Evolutionary conservation across 306 rosid genomes (phyloP).

Genomic region (Malus sylvestris): DNA sequence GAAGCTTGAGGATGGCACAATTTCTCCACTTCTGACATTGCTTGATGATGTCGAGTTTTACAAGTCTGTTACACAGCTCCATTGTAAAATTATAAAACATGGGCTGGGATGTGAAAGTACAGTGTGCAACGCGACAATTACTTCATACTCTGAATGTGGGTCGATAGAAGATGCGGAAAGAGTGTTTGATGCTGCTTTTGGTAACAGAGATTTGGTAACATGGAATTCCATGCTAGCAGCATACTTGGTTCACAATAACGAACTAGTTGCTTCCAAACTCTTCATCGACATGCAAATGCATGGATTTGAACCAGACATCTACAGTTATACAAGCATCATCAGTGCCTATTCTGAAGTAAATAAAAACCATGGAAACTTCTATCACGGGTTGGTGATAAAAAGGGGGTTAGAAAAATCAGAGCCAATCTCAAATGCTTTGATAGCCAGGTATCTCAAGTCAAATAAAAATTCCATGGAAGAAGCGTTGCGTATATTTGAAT

Average conservation of each 20-base stretch:
- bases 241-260: slow-evolving; percentile 42
- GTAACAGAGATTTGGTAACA: slow-evolving; percentile 49
- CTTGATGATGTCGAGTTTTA: slow-evolving; percentile 45
- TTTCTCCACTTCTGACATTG: slow-evolving; percentile 70
- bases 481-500: slow-evolving; percentile 43
- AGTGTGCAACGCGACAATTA: slow-evolving; percentile 61
- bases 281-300: slow-evolving; percentile 52
- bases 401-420: slow-evolving; percentile 53
- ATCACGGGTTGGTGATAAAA: slow-evolving; percentile 66
- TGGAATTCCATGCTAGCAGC: slow-evolving; percentile 84
- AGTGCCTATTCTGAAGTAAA: slow-evolving; percentile 46
- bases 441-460: slow-evolving; percentile 65
- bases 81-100: slow-evolving; percentile 57
- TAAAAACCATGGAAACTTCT: slow-evolving; percentile 40
- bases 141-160: slow-evolving; percentile 64
- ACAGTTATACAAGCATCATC: slow-evolving; percentile 60
- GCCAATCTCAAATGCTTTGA: slow-evolving; percentile 67
- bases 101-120: slow-evolving; percentile 40
- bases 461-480: slow-evolving; percentile 44
- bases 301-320: slow-evolving; percentile 66
- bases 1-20: slow-evolving; percentile 57
- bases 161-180: slow-evolving; percentile 57
- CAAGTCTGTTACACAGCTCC: slow-evolving; percentile 41
- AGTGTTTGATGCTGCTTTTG: slow-evolving; percentile 39
- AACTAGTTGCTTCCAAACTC: slow-evolving; percentile 45